Percentiles rank a stretch among this genome's conserved stretches.
Conservation (phyloP, 129 eudicot genomes). For the Sambucus nigra region DNA sequence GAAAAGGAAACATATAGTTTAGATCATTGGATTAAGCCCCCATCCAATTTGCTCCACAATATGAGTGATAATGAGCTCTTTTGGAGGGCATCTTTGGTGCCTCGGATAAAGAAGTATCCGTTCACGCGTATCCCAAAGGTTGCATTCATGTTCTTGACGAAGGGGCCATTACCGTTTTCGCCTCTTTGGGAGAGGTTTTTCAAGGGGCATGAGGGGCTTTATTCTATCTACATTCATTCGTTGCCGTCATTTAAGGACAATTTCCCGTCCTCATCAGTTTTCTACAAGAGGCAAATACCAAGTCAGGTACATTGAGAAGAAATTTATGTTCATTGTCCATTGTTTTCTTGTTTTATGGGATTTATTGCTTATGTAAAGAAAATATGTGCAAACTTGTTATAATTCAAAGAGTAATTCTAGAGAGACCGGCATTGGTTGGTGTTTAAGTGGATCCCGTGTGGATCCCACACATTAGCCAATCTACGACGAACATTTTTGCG, state of each 20-base stretch:
- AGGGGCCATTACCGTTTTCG: slow-evolving; percentile 89
- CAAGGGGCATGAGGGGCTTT: slow-evolving; percentile 55
- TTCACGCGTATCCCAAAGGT: slow-evolving; percentile 70
- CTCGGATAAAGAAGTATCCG: slow-evolving; percentile 60
- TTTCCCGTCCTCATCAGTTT: slow-evolving; percentile 57
- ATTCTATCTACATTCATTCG: slow-evolving; percentile 70
- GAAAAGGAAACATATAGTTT: slow-evolving; percentile 33
- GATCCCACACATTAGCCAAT: no score
- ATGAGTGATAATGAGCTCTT: slow-evolving; percentile 75
- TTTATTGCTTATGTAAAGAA: no score
- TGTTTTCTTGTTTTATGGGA: no score
- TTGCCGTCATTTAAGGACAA: slow-evolving; percentile 56
- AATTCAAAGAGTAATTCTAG: no score
- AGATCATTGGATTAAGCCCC: slow-evolving; percentile 57
- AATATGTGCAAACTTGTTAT: no score
- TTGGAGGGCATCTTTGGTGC: slow-evolving; percentile 81
- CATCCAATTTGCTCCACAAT: slow-evolving; percentile 52
- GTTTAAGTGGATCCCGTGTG: no score
- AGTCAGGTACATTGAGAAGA: slow-evolving; percentile 65
- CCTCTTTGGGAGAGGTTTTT: slow-evolving; percentile 96
- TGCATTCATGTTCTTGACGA: slow-evolving; percentile 98
- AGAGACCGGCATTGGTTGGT: no score
- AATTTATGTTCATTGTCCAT: no score
- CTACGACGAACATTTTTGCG: no score
- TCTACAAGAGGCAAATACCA: slow-evolving; percentile 78